Percentiles rank a stretch among this genome's conserved stretches.
Evolutionary conservation across 2,329 filamentous ascomycete species (phyloP).

Genomic region (Pseudogymnoascus verrucosus): DNA sequence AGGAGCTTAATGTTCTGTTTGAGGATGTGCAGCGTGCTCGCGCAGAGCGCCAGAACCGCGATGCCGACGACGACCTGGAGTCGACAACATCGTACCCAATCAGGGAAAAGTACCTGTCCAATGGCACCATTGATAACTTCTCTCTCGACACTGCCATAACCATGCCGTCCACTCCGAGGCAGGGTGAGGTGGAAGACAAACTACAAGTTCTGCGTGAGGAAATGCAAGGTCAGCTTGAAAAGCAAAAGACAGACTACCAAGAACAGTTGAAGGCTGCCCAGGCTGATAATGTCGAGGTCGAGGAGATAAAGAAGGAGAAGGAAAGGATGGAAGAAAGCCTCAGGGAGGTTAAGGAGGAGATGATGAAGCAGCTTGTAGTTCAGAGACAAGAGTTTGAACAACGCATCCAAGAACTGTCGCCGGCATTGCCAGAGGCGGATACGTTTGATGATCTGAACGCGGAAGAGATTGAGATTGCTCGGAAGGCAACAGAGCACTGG

Average conservation of each 20-base stretch:
- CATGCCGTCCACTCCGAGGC: slow-evolving; percentile 84
- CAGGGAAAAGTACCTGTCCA: slow-evolving; percentile 92
- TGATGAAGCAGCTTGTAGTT: slow-evolving; percentile 74
- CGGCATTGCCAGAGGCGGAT: slow-evolving; percentile 30
- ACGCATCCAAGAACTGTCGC: slow-evolving; percentile 69
- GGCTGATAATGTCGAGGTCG: slow-evolving; percentile 67
- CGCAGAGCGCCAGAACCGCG: slow-evolving; percentile 66
- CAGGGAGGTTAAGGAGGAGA: slow-evolving; percentile 71
- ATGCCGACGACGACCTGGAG: slow-evolving; percentile 82
- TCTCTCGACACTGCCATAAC: slow-evolving; percentile 91
- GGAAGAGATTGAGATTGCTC: slow-evolving; percentile 63
- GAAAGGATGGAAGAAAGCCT: slow-evolving; percentile 76
- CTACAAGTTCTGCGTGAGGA: slow-evolving; percentile 70
- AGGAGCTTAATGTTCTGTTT: slow-evolving; percentile 86
- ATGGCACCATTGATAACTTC: slow-evolving; percentile 90
- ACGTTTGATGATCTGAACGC: slow-evolving; percentile 49
- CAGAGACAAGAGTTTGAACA: slow-evolving; percentile 81
- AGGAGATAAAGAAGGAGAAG: slow-evolving; percentile 78
- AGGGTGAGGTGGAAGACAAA: slow-evolving; percentile 66
- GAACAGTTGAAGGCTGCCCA: slow-evolving; percentile 69
- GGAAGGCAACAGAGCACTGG: slow-evolving; percentile 65
- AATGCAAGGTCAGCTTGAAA: slow-evolving; percentile 75
- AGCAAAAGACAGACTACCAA: slow-evolving; percentile 75
- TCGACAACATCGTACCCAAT: slow-evolving; percentile 81
- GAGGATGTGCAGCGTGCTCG: slow-evolving; percentile 87